A percentile compares a stretch with the other conserved stretches of the same genome.
phyloP scores from a whole-genome alignment of 2,329 filamentous ascomycete genomes.

The Arthrobotrys sinensis region DNA sequence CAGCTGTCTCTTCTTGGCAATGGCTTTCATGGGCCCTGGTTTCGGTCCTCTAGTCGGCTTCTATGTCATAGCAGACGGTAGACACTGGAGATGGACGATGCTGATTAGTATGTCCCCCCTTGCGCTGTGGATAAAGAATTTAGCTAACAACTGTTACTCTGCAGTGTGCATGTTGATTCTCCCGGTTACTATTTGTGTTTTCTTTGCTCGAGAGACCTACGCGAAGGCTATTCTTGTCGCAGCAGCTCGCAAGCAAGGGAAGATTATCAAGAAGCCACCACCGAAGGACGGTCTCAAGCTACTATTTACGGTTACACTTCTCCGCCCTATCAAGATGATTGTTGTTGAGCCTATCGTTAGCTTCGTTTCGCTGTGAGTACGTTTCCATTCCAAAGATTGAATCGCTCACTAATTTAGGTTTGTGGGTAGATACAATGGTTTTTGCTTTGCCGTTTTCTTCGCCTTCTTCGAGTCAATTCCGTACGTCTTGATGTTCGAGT shows the following conservation, averaged over 20 bases:
- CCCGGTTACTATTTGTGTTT: conserved; percentile 22
- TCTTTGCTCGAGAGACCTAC: conserved; percentile 72
- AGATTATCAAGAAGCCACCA: conserved; percentile 42
- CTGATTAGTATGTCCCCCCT: conserved; percentile 35
- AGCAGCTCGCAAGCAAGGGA: conserved; percentile 29
- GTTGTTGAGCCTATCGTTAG: conserved; percentile 81
- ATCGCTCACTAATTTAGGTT: conserved; percentile 67
- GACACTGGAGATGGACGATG: conserved; percentile 58
- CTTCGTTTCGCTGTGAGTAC: conserved; percentile 67
- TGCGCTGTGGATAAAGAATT: background rate
- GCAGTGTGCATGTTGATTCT: conserved; percentile 59
- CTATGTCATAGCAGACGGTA: conserved; percentile 48
- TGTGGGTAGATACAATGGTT: conserved; percentile 75
- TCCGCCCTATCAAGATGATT: conserved; percentile 80
- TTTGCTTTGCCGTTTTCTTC: conserved; percentile 79
- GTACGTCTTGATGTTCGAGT: conserved; percentile 60
- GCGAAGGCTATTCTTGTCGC: conserved; percentile 73
- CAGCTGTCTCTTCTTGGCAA: conserved; percentile 52
- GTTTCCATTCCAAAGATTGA: background rate
- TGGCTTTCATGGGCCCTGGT: conserved; percentile 59
- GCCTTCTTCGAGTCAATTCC: conserved; percentile 75
- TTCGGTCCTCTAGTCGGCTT: conserved; percentile 55
- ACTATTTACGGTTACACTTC: conserved; percentile 77
- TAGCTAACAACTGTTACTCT: background rate
- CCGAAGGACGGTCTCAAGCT: conserved; percentile 71